These are phyloP conservation scores for Coccomyxa sp. DNA, from an alignment of 139 green algal species.

Conservation along the genomic window DNA sequence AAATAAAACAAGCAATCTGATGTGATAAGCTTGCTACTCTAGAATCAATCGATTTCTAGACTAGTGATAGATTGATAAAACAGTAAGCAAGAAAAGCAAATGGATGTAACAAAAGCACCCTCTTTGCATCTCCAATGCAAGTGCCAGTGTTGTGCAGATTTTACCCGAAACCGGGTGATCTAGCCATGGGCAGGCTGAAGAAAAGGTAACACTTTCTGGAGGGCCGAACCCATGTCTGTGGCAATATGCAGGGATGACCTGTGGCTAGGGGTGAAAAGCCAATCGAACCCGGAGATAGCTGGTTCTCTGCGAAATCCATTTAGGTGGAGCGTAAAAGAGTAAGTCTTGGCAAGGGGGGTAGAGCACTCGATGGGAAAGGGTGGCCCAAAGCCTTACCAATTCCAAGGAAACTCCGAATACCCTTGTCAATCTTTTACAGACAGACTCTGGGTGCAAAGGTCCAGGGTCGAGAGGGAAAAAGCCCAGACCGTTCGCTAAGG, in stretches of 20 bases:
- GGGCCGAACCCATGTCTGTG: conserved; percentile 57
- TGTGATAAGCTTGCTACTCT: too few relatives aligned
- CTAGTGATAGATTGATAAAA: too few relatives aligned
- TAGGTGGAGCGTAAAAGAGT: conserved; percentile 36
- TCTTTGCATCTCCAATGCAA: not conserved
- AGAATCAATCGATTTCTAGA: too few relatives aligned
- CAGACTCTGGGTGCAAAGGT: conserved; percentile 57
- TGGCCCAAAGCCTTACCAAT: conserved; percentile 41
- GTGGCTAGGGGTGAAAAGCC: conserved; percentile 64
- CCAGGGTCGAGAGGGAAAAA: conserved; percentile 61
- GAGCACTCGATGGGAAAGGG: conserved; percentile 46
- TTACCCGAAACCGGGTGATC: conserved; percentile 69
- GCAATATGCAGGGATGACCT: conserved; percentile 58
- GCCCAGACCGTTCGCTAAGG: conserved; percentile 60
- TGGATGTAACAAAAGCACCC: too few relatives aligned
- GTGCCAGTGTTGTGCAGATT: conserved; percentile 21
- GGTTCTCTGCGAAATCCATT: conserved; percentile 62
- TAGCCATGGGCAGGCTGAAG: conserved; percentile 54
- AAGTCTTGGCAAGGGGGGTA: conserved; percentile 32
- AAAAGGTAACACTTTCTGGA: conserved; percentile 45
- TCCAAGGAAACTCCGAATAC: conserved; percentile 63
- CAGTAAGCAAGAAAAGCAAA: too few relatives aligned
- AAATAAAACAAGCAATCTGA: too few relatives aligned
- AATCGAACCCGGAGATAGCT: conserved; percentile 64
- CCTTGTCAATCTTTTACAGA: conserved; percentile 14